Evolutionary conservation across 495 filamentous ascomycete species (phyloP).

Genomic region (Talaromyces borbonicus): DNA sequence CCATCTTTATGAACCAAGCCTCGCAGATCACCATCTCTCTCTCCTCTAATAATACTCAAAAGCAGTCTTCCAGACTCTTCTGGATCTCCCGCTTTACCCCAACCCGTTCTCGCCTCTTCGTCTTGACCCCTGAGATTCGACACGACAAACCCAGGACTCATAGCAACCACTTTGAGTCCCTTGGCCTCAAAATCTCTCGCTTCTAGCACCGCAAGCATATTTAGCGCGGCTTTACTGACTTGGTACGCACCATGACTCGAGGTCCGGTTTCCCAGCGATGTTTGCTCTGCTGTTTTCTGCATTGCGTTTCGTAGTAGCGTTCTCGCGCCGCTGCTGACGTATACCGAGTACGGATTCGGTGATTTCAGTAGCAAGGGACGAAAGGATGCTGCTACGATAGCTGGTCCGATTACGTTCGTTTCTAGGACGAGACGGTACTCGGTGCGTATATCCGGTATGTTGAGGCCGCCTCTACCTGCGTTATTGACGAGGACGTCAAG

Average conservation of each 20-base stretch:
- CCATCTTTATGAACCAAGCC: constrained; percentile 18
- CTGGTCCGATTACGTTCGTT: constrained; percentile 25
- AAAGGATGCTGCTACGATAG: constrained; percentile 17
- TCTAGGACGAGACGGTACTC: constrained; percentile 13
- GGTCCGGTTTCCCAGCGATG: constrained; percentile 13
- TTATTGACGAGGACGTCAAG: constrained; percentile 50
- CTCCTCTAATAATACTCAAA: constrained; percentile 19
- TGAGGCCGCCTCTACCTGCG: constrained; percentile 22
- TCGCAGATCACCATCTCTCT: constrained; percentile 20
- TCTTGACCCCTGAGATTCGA: constrained; percentile 22
- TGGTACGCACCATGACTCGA: constrained; percentile 35
- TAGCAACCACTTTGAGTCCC: constrained; percentile 34
- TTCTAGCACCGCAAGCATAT: constrained; percentile 41
- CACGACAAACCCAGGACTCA: constrained; percentile 34
- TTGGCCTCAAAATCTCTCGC: constrained; percentile 27
- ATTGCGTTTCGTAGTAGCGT: constrained; percentile 21
- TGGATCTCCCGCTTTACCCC: constrained; percentile 17
- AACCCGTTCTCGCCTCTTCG: constrained; percentile 12
- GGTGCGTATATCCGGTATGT: constrained; percentile 1
- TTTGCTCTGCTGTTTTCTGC: constrained; percentile 7
- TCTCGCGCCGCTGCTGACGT: constrained; percentile 16
- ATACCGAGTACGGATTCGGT: constrained; percentile 16
- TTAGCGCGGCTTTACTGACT: constrained; percentile 41
- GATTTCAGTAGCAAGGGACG: constrained; percentile 19
- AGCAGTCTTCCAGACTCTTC: constrained; percentile 15